Conservation (phyloP, 208 protist genomes). For the Trypanosomatidae sp. region DNA sequence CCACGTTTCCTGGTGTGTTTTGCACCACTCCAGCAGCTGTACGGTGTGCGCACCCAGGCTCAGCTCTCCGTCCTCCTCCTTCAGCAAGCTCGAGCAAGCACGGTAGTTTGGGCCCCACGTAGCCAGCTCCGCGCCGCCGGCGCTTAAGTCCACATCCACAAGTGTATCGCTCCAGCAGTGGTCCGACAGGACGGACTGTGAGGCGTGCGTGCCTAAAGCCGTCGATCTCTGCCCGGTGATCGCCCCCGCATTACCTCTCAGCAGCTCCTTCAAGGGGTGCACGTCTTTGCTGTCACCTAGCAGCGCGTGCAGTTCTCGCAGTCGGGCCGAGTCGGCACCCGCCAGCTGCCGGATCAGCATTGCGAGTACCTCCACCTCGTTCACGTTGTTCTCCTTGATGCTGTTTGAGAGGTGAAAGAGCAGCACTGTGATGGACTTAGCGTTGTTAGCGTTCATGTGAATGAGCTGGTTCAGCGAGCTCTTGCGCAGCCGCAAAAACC, state of each 20-base stretch:
- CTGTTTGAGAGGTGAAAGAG: constrained; percentile 48
- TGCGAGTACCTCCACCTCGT: constrained; percentile 72
- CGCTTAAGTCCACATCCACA: constrained; percentile 17
- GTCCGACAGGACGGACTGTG: constrained; percentile 9
- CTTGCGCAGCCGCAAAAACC: constrained; percentile 41
- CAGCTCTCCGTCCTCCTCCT: constrained; percentile 10
- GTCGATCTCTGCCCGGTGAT: constrained; percentile 1
- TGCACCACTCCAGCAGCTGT: constrained; percentile 61
- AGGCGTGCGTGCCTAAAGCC: constrained; percentile 1
- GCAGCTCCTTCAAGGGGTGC: constrained; percentile 42
- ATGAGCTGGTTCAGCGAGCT: constrained; percentile 64
- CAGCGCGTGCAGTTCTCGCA: constrained; percentile 38
- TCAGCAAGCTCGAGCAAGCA: constrained; percentile 3
- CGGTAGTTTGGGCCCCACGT: constrained; percentile 3
- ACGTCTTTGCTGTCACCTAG: constrained; percentile 35
- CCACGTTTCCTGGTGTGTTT: constrained; percentile 10
- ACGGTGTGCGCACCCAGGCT: constrained; percentile 28
- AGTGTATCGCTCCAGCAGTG: constrained; percentile 22
- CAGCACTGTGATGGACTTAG: constrained; percentile 53
- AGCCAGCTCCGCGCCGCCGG: constrained; percentile 2
- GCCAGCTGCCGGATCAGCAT: constrained; percentile 51
- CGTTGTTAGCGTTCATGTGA: constrained; percentile 66
- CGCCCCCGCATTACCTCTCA: constrained; percentile 23
- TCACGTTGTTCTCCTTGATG: constrained; percentile 54
- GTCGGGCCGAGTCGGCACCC: constrained; percentile 40